A percentile compares a stretch with the other conserved stretches of the same genome.
Conservation (phyloP, 1,284 basidiomycete genomes). For the Melampsora larici-populina region DNA sequence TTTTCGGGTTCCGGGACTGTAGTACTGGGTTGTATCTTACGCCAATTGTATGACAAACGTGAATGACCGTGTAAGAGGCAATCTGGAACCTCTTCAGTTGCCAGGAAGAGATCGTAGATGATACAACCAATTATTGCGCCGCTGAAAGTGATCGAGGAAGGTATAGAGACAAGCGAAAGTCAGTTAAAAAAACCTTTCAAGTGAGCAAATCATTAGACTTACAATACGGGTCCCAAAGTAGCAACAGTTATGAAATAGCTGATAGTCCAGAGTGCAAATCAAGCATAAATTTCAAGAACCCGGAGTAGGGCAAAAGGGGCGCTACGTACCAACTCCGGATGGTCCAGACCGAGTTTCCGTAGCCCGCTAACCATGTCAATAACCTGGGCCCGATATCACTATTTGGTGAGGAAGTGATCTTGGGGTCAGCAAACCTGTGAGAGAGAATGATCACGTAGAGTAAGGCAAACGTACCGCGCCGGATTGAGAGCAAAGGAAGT, state of each 20-base stretch:
- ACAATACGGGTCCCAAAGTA: constrained; percentile 37
- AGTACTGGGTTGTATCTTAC: constrained; percentile 19
- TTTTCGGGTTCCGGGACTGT: constrained; percentile 36
- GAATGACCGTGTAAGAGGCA: constrained; percentile 14
- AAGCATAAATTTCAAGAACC: background rate
- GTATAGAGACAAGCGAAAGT: background rate
- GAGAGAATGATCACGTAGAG: background rate
- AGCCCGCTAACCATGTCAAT: constrained; percentile 40
- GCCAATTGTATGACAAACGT: background rate
- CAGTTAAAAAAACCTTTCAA: background rate
- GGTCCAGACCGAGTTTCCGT: constrained; percentile 38
- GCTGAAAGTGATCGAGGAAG: constrained; percentile 5
- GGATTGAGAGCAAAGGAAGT: constrained; percentile 43
- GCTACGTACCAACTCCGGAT: constrained; percentile 22
- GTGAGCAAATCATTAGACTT: background rate
- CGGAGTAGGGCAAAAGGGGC: background rate
- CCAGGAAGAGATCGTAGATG: constrained; percentile 42
- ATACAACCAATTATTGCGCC: constrained; percentile 43
- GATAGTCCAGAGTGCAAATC: background rate
- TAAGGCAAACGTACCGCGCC: constrained; percentile 33
- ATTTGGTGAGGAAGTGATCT: background rate
- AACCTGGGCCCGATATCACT: constrained; percentile 42
- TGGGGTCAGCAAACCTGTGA: background rate
- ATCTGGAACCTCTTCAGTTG: constrained; percentile 34
- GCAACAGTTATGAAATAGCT: constrained; percentile 40